Evolutionary conservation across 192 early-diverging fungal genomes (phyloP).

Genomic region (Entomortierella lignicola): DNA sequence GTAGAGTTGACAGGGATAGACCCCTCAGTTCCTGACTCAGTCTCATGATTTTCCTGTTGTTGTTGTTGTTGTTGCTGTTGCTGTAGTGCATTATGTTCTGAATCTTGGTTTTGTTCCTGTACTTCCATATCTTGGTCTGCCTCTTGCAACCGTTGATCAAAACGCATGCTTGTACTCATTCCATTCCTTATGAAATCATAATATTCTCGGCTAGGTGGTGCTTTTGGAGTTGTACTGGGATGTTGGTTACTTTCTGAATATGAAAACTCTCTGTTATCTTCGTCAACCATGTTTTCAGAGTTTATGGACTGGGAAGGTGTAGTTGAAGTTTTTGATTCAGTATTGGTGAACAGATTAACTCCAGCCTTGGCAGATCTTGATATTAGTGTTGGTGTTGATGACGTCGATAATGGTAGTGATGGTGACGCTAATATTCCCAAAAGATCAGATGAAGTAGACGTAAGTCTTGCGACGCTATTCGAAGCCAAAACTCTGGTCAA

Average conservation of each 20-base stretch:
- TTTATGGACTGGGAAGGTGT: no score
- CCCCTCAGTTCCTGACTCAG: not conserved
- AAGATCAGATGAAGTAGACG: not conserved
- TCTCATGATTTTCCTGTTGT: not conserved
- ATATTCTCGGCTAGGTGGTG: constrained; percentile 28
- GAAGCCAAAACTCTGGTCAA: constrained; percentile 37
- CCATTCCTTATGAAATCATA: constrained; percentile 19
- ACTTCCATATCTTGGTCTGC: not conserved
- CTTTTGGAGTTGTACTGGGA: constrained; percentile 34
- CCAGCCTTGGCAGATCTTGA: not conserved
- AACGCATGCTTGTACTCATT: not conserved
- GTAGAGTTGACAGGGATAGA: not conserved
- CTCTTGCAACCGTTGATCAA: not conserved
- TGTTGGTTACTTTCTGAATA: not conserved
- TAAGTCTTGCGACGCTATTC: constrained; percentile 2
- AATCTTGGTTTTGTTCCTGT: not conserved
- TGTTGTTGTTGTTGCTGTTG: not conserved
- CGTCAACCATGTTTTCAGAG: not conserved
- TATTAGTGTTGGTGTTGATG: not conserved
- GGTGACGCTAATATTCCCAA: not conserved
- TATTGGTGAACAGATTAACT: not conserved
- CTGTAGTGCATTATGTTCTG: not conserved
- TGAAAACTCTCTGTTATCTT: not conserved
- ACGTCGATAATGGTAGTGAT: not conserved
- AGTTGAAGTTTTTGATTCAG: no score